These are phyloP conservation scores for Zostera marina DNA, from an alignment of 116 monocot species.

Conservation along the genomic window DNA sequence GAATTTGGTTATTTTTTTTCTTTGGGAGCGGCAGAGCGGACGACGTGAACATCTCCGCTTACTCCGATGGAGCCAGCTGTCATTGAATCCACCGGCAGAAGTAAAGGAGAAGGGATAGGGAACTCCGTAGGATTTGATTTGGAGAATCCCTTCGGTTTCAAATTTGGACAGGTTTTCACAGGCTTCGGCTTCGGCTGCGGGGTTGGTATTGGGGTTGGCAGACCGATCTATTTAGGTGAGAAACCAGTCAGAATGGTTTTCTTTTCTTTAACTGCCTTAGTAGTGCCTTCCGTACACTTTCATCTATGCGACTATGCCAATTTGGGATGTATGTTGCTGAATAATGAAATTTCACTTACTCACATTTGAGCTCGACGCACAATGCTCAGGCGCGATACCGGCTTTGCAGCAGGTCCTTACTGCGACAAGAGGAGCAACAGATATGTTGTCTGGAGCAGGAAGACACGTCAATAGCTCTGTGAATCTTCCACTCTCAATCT, in stretches of 20 bases:
- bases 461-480: constrained; percentile 60
- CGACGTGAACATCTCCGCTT: too few species aligned
- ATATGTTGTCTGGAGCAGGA: constrained; percentile 65
- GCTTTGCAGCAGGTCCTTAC: constrained; percentile 57
- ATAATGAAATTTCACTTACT: background rate
- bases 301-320: too few species aligned
- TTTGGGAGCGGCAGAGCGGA: too few species aligned
- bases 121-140: background rate
- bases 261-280: background rate
- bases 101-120: background rate
- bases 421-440: constrained; percentile 85
- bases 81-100: too few species aligned
- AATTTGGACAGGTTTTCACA: constrained; percentile 68
- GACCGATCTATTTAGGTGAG: constrained; percentile 61
- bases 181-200: constrained; percentile 87
- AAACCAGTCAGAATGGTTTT: too few species aligned
- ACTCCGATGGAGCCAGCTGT: too few species aligned
- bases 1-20: too few species aligned
- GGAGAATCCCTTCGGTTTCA: constrained; percentile 81
- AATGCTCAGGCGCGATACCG: constrained; percentile 63
- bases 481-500: constrained; percentile 10
- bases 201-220: constrained; percentile 68
- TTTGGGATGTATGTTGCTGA: background rate
- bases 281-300: too few species aligned
- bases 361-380: background rate